These are phyloP conservation scores for Tetrastigma voinierianum DNA, from an alignment of 164 flowering plant species.

Conservation along the genomic window DNA sequence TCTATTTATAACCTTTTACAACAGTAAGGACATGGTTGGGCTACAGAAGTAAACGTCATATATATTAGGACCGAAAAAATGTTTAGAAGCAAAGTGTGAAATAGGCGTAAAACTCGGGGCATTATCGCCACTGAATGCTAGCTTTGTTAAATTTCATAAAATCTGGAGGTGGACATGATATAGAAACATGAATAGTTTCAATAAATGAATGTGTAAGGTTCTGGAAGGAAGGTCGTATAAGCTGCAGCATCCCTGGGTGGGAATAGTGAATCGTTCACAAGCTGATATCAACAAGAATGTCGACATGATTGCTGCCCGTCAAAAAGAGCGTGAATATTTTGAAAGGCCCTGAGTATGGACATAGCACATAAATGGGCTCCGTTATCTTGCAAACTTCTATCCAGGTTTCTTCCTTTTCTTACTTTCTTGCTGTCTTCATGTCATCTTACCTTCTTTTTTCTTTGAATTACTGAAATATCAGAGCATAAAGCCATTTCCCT, in stretches of 20 bases:
- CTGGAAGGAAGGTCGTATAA: conserved; percentile 79
- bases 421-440: neutral
- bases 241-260: conserved; percentile 90
- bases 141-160: too few relatives aligned
- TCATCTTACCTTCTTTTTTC: conserved; percentile 1
- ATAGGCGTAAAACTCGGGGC: too few relatives aligned
- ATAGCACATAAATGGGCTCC: conserved; percentile 78
- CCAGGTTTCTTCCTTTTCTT: conserved; percentile 35
- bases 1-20: too few relatives aligned
- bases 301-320: conserved; percentile 80
- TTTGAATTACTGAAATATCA: conserved; percentile 1
- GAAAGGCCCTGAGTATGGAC: conserved; percentile 77
- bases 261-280: conserved; percentile 84
- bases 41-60: too few relatives aligned
- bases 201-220: conserved; percentile 39
- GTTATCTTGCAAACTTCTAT: conserved; percentile 82
- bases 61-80: too few relatives aligned
- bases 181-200: conserved; percentile 4
- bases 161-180: neutral
- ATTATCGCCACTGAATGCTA: too few relatives aligned
- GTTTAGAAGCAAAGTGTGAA: too few relatives aligned
- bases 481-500: neutral
- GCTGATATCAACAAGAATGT: conserved; percentile 79
- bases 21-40: too few relatives aligned
- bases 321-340: conserved; percentile 72